Evolutionary conservation across 2,329 filamentous ascomycete genomes (phyloP).

Genomic region (Raffaelea albimanens): DNA sequence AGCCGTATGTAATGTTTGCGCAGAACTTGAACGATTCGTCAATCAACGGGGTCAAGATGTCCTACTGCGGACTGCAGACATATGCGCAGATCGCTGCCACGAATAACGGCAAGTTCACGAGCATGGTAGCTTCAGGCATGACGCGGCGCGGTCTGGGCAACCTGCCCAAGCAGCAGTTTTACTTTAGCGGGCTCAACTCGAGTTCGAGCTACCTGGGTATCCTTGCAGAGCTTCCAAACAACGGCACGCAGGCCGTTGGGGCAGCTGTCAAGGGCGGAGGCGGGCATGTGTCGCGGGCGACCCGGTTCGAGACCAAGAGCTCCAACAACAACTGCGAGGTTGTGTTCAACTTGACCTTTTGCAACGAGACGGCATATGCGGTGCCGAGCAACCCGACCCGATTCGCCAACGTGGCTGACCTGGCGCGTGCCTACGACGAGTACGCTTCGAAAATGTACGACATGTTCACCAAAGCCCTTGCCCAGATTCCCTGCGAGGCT

Average conservation of each 20-base stretch:
- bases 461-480: slow-evolving; percentile 73
- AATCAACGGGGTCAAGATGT: slow-evolving; percentile 63
- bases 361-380: slow-evolving; percentile 78
- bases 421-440: slow-evolving; percentile 69
- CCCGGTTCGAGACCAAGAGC: slow-evolving; percentile 66
- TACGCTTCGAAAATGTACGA: slow-evolving; percentile 60
- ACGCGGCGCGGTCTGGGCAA: slow-evolving; percentile 57
- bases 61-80: slow-evolving; percentile 69
- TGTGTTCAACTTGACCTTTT: slow-evolving; percentile 81
- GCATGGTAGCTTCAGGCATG: slow-evolving; percentile 51
- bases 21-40: slow-evolving; percentile 47
- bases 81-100: slow-evolving; percentile 54
- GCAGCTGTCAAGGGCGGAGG: slow-evolving; percentile 53
- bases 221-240: slow-evolving; percentile 62
- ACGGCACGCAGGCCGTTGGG: slow-evolving; percentile 34
- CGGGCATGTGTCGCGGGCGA: slow-evolving; percentile 61
- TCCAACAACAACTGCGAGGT: slow-evolving; percentile 65
- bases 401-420: slow-evolving; percentile 47
- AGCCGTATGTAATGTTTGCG: slow-evolving; percentile 72
- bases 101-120: slow-evolving; percentile 37
- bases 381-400: slow-evolving; percentile 69
- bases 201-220: slow-evolving; percentile 66
- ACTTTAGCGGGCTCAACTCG: slow-evolving; percentile 63
- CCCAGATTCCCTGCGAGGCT: slow-evolving; percentile 79
- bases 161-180: slow-evolving; percentile 79